Base-by-base conservation (phyloP, 257 asterid genomes). In the Gentiana straminea region DNA sequence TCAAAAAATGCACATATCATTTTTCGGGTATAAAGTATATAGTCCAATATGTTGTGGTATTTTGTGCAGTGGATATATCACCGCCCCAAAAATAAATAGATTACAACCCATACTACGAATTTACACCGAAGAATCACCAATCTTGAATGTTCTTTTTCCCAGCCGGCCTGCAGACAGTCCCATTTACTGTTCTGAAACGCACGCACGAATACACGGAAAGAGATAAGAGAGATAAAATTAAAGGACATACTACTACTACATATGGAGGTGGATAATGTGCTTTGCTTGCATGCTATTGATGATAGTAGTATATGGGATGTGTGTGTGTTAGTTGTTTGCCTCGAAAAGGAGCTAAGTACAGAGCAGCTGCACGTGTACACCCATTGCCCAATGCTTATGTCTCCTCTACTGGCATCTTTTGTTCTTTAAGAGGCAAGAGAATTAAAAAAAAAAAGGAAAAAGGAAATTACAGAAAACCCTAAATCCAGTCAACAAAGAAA, bases 331-430 rank as follows among this genome's bases (percentile, higher is more conserved):
- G 54, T 54, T 15, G 64, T 63, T 66, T 64, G 71, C 80, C 74
- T 78, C 73, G 79, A 71, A 72, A 81, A 81, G 50, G 84, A 68
- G 71, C 80, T 24, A 71, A 63, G 47, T 77, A 73, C 64, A 71
- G 75, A 63, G 68, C 38, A 66, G 24, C 56, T 64, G 86, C 94
- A 82, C 92, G 94, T 85, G 92, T 82, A 63, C 41, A 7, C 77
- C 59, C 73, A 71, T 51, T 56, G 38, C 51, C 73, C 77, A 71
- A 64, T 59, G 75, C 60, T 64, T 64, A 53, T 66, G 61, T 36
- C 65, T 38, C 8, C n/a, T 3, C 24, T 13, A 33, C 32, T 37
- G 55, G 53, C 24, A 65, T 44, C 24, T 24, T 24, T 24, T 24
- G 24, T 24, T 24, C 24, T 24, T 24, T 24, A 24, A 24, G 24